phyloP scores from a whole-genome alignment of 2,329 filamentous ascomycete species.

The Neopestalotiopsis sp. region DNA sequence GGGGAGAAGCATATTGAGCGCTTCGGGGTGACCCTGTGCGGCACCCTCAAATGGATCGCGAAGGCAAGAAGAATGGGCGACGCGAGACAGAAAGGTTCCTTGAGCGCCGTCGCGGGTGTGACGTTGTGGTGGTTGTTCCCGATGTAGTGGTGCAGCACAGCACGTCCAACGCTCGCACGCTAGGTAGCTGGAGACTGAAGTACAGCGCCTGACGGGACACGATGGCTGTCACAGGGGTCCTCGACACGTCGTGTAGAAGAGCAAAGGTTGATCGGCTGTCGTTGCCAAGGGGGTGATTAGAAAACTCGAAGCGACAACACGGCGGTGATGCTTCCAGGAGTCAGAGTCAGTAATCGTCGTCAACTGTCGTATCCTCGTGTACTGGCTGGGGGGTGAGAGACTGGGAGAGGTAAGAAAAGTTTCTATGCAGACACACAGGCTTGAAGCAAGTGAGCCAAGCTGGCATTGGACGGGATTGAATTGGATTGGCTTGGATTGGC shows the following conservation, averaged over 20 bases:
- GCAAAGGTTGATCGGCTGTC: not conserved
- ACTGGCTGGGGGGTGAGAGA: not conserved
- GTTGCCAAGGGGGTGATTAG: not conserved
- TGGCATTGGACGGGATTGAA: constrained; percentile 2
- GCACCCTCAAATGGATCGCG: constrained; percentile 40
- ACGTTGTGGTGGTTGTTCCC: constrained; percentile 12
- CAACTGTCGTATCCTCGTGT: constrained; percentile 13
- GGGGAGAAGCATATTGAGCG: constrained; percentile 78
- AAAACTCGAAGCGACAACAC: not conserved
- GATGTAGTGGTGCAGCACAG: not conserved
- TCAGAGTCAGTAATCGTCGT: not conserved
- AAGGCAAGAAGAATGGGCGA: constrained; percentile 24
- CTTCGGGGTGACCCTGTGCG: constrained; percentile 46
- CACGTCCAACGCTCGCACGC: constrained; percentile 3
- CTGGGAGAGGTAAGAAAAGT: constrained; percentile 14
- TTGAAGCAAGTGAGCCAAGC: constrained; percentile 5
- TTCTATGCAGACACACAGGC: not conserved
- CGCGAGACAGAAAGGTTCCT: constrained; percentile 3
- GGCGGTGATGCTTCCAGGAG: not conserved
- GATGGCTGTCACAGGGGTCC: constrained; percentile 5
- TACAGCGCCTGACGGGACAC: not conserved
- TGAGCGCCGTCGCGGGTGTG: constrained; percentile 10
- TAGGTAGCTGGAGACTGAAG: constrained; percentile 5
- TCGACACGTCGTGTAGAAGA: not conserved
- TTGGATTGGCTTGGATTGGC: constrained; percentile 13